Percentiles rank a stretch among this genome's conserved stretches.
Conservation (phyloP, 768 basidiomycete genomes). For the Multifurca ochricompacta region DNA sequence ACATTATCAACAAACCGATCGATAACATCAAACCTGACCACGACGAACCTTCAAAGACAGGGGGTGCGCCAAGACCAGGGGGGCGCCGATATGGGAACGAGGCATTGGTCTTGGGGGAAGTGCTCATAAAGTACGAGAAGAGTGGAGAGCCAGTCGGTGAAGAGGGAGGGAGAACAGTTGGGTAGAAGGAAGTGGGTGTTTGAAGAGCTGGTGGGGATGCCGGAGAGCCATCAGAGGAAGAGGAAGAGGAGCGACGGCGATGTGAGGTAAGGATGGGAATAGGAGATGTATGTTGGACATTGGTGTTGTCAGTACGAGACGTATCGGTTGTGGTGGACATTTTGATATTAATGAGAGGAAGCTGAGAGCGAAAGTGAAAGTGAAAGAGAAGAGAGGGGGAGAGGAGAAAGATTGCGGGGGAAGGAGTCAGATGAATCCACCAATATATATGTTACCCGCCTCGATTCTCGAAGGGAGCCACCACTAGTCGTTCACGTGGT, state of each 20-base stretch:
- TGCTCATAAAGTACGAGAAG: slow-evolving; percentile 19
- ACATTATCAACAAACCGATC: background rate
- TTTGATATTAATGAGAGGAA: slow-evolving; percentile 1
- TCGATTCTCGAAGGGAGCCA: no score
- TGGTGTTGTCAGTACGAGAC: slow-evolving; percentile 1
- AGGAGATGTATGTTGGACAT: slow-evolving; percentile 10
- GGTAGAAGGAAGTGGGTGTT: slow-evolving; percentile 12
- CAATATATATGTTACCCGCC: background rate
- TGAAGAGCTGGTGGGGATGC: slow-evolving; percentile 12
- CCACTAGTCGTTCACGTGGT: slow-evolving; percentile 11
- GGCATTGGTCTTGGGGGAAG: slow-evolving; percentile 8
- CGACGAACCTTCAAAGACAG: slow-evolving; percentile 20
- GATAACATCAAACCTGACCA: background rate
- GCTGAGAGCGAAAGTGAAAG: background rate
- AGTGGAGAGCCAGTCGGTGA: slow-evolving; percentile 18
- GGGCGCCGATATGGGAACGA: slow-evolving; percentile 16
- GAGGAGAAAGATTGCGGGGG: background rate
- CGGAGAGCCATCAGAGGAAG: slow-evolving; percentile 17
- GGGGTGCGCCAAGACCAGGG: slow-evolving; percentile 5
- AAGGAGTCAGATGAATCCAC: background rate
- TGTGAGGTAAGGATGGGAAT: slow-evolving; percentile 16
- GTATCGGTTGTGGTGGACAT: slow-evolving; percentile 14
- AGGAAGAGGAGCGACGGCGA: slow-evolving; percentile 13
- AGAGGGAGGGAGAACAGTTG: slow-evolving; percentile 7
- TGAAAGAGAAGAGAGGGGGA: background rate